Evolutionary conservation across 192 early-diverging fungal genomes (phyloP).

Genomic region (Rhizophagus clarus): DNA sequence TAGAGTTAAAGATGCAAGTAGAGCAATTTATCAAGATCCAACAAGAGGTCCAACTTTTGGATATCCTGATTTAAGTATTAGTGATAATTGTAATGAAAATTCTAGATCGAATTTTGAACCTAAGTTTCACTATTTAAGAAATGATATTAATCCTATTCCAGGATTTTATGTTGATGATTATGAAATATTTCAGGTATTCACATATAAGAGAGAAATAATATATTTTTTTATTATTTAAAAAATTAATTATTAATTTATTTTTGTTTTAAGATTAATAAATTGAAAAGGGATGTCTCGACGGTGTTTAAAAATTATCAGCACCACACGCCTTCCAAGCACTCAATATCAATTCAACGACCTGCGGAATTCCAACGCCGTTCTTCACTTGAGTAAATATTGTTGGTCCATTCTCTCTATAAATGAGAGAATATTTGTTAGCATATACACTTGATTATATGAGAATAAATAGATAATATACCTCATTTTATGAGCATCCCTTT

Average conservation of each 20-base stretch:
- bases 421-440: not conserved
- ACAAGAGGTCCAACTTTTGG: not conserved
- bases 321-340: slow-evolving; percentile 57
- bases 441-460: not conserved
- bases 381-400: slow-evolving; percentile 93
- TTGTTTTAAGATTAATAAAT: not conserved
- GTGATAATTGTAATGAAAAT: not conserved
- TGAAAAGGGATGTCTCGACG: not conserved
- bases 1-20: not conserved
- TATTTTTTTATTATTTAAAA: not conserved
- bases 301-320: slow-evolving; percentile 31
- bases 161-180: not conserved
- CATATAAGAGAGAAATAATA: not conserved
- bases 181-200: not conserved
- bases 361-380: slow-evolving; percentile 82
- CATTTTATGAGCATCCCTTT: slow-evolving; percentile 86
- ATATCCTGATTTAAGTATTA: not conserved
- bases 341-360: slow-evolving; percentile 79
- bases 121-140: not conserved
- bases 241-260: not conserved
- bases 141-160: not conserved
- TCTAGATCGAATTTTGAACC: slow-evolving; percentile 1
- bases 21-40: not conserved
- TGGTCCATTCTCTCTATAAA: slow-evolving; percentile 72
- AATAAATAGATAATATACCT: slow-evolving; percentile 34